Conservation (phyloP, 345 rosid species). For the Citrus unshiu region DNA sequence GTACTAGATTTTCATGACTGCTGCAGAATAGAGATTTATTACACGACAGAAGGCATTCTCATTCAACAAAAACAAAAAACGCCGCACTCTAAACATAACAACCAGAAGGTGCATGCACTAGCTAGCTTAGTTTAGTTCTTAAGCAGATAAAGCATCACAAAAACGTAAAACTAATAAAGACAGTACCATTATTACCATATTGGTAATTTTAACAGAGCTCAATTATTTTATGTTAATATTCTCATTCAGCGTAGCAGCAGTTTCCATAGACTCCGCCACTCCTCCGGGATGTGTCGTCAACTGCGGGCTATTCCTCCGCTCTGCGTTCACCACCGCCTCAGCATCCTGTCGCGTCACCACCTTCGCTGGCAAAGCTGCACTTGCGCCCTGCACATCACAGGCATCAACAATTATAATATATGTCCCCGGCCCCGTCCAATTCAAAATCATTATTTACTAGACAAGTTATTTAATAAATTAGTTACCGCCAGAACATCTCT, state of each 20-base stretch:
- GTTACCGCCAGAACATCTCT: conserved; percentile 20
- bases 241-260: conserved; percentile 25
- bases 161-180: background rate
- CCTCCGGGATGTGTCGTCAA: conserved; percentile 30
- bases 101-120: no score
- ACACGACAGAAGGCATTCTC: background rate
- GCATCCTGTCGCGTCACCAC: conserved; percentile 27
- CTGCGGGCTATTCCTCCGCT: conserved; percentile 18
- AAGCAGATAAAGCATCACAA: background rate
- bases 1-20: background rate
- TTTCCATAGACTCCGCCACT: conserved; percentile 24
- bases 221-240: background rate
- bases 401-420: no score
- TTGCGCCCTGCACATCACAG: conserved; percentile 22
- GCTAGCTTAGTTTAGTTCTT: no score
- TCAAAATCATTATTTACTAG: background rate
- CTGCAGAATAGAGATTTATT: background rate
- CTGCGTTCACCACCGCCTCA: conserved; percentile 27
- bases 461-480: background rate
- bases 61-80: background rate
- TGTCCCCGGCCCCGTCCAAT: no score
- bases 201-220: background rate
- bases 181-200: background rate
- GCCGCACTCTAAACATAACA: background rate
- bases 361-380: conserved; percentile 18